phyloP scores from a whole-genome alignment of 495 filamentous ascomycete species.

The Aspergillus panamensis region DNA sequence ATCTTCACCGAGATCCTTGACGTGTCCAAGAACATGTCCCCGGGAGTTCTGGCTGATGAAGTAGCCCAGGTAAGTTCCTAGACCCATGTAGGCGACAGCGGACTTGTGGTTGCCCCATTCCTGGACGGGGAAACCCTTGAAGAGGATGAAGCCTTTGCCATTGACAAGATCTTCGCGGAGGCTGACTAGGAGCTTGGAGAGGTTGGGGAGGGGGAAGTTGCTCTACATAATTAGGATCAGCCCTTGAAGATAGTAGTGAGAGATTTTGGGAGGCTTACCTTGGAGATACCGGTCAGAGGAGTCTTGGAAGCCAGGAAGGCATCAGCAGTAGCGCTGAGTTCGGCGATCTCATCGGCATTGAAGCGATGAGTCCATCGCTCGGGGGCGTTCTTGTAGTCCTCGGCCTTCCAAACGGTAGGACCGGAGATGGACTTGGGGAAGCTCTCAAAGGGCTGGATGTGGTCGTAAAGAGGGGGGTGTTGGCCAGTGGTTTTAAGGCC shows the following conservation, averaged over 20 bases:
- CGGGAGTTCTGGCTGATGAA: slow-evolving; percentile 80
- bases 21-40: slow-evolving; percentile 88
- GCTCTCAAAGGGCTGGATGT: slow-evolving; percentile 61
- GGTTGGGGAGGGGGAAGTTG: slow-evolving; percentile 60
- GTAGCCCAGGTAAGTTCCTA: slow-evolving; percentile 83
- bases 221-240: slow-evolving; percentile 15
- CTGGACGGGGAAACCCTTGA: slow-evolving; percentile 74
- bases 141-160: slow-evolving; percentile 87
- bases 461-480: slow-evolving; percentile 66
- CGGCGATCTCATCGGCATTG: slow-evolving; percentile 59
- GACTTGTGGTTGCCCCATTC: slow-evolving; percentile 78
- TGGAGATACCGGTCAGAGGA: slow-evolving; percentile 71
- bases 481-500: slow-evolving; percentile 73
- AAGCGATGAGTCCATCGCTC: slow-evolving; percentile 77
- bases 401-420: slow-evolving; percentile 72
- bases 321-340: slow-evolving; percentile 66
- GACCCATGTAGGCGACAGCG: slow-evolving; percentile 83
- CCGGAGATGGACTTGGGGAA: slow-evolving; percentile 75
- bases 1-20: slow-evolving; percentile 87
- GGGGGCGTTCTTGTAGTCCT: slow-evolving; percentile 65
- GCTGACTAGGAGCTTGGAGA: slow-evolving; percentile 50
- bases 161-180: slow-evolving; percentile 71
- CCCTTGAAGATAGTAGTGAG: neutral
- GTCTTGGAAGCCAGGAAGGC: slow-evolving; percentile 57
- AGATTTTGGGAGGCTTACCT: slow-evolving; percentile 35